Evolutionary conservation across 257 asterid genomes (phyloP).

Genomic region (Nyctanthes arbortristis): DNA sequence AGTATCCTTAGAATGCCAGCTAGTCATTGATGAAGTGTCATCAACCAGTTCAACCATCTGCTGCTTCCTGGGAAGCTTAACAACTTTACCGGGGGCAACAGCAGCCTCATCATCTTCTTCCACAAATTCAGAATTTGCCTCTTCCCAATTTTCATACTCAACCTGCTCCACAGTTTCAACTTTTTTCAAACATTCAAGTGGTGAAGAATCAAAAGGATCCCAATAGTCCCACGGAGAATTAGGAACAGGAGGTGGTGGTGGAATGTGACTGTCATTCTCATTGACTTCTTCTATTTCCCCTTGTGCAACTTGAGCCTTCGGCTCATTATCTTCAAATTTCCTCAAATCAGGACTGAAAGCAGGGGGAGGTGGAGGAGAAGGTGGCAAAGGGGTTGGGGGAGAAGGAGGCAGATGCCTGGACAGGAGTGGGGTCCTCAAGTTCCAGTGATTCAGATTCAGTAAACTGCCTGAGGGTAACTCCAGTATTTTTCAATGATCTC

Average conservation of each 20-base stretch:
- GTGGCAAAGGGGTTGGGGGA: conserved; percentile 68
- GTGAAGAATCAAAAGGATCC: conserved; percentile 57
- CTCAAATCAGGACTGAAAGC: conserved; percentile 67
- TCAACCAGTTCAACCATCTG: conserved; percentile 39
- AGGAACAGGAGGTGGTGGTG: conserved; percentile 59
- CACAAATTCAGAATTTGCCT: conserved; percentile 53
- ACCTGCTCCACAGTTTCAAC: conserved; percentile 36
- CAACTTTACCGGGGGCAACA: conserved; percentile 24
- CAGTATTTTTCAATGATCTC: conserved; percentile 74
- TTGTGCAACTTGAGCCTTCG: conserved; percentile 17
- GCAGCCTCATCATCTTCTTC: conserved; percentile 42
- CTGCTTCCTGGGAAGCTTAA: conserved; percentile 30
- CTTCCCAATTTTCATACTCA: conserved; percentile 75
- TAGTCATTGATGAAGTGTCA: conserved; percentile 49
- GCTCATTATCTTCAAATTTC: conserved; percentile 26
- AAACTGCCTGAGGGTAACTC: conserved; percentile 81
- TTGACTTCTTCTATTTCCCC: conserved; percentile 53
- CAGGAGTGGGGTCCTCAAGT: conserved; percentile 51
- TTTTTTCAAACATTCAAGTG: conserved; percentile 29
- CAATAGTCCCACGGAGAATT: conserved; percentile 65
- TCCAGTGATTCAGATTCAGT: conserved; percentile 82
- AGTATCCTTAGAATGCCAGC: conserved; percentile 55
- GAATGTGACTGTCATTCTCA: conserved; percentile 46
- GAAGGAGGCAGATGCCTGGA: conserved; percentile 58
- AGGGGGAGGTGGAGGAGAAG: conserved; percentile 83